Evolutionary conservation across 345 rosid species (phyloP), one percentile per base, ranked within the genome.

Genomic region (Balakata baccata): DNA sequence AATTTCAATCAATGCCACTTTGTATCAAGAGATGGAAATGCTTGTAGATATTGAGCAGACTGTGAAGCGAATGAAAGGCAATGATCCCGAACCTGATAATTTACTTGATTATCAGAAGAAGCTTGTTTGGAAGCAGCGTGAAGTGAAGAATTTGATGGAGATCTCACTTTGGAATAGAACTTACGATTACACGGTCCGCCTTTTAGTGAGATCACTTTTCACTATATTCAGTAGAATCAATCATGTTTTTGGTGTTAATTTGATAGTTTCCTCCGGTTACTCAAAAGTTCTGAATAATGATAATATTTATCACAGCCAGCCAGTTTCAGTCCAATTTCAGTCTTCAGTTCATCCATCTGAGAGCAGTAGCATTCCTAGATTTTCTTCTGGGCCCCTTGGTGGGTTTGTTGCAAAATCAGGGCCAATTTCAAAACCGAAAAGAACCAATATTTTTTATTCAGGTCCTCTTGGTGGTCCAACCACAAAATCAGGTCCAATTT

Each of bases 21-120:
- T 95, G 68, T 91, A 91, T 66, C 99, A 92, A 76, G 99, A 91
- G 87, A 92, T 91, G 89, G 99, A 95, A 85, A 77, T 87, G 77
- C 87, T 95, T 43, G 78, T 86, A 3, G 98, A 92, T 75, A 85
- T 87, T 53, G 93, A 91, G 68, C 99, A 92, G 81, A 87, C 87
- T 73, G 76, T 86, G 25, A 92, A 78, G 83, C 85, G 99, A 76
- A 86, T 91, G 93, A 82, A 71, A 86, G 74, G 75, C 49, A 79
- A 81, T 75, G 92, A 87, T 49, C 80, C 84, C 16, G 90, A 85
- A 43, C 86, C 87, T 5, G 92, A 85, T 38, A 89, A 74, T 84
- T 72, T 89, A 47, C 76, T 82, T 63, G 93, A 92, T 66, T 89
- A 76, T 80, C 87, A 89, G 75, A 92, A 89, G 80, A 91, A 92